Evolutionary conservation across 2,329 filamentous ascomycete genomes (phyloP).

Genomic region (Epichloe gansuensis): DNA sequence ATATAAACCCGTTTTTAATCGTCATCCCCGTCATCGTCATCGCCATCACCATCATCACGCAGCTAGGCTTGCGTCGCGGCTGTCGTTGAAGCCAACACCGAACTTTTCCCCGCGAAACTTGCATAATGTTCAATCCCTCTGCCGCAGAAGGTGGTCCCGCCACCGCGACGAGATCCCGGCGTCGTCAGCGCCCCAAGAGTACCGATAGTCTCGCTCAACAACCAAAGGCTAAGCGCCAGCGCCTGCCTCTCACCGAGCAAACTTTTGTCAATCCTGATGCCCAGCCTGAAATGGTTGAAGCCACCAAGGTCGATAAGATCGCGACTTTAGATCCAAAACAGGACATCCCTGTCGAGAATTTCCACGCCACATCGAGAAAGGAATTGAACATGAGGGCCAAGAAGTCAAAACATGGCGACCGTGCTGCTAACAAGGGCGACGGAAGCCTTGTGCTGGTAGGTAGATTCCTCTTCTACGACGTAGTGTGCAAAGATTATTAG

Average conservation of each 20-base stretch:
- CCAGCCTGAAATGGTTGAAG: constrained; percentile 42
- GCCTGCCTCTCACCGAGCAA: constrained; percentile 44
- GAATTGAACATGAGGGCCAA: constrained; percentile 50
- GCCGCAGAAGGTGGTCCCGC: constrained; percentile 39
- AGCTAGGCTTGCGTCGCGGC: constrained; percentile 1
- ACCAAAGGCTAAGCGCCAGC: constrained; percentile 52
- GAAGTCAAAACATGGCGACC: constrained; percentile 50
- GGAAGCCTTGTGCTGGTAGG: constrained; percentile 51
- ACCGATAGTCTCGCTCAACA: constrained; percentile 42
- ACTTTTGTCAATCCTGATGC: constrained; percentile 41
- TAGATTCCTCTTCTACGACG: constrained; percentile 16
- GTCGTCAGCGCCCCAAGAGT: constrained; percentile 47
- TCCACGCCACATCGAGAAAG: constrained; percentile 27
- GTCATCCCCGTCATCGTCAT: background rate
- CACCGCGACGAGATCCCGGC: constrained; percentile 46
- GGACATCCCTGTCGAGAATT: constrained; percentile 32
- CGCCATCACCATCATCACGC: background rate
- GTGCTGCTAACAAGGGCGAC: constrained; percentile 51
- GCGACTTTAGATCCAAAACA: constrained; percentile 30
- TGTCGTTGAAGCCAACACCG: background rate
- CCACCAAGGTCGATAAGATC: constrained; percentile 37
- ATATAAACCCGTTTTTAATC: constrained; percentile 3
- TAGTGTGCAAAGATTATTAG: background rate
- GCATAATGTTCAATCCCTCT: constrained; percentile 48
- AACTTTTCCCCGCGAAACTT: background rate